A percentile compares a stretch with the other conserved stretches of the same genome.
phyloP scores from a whole-genome alignment of 169 alveolate species.

The Cryptosporidium meleagridis region DNA sequence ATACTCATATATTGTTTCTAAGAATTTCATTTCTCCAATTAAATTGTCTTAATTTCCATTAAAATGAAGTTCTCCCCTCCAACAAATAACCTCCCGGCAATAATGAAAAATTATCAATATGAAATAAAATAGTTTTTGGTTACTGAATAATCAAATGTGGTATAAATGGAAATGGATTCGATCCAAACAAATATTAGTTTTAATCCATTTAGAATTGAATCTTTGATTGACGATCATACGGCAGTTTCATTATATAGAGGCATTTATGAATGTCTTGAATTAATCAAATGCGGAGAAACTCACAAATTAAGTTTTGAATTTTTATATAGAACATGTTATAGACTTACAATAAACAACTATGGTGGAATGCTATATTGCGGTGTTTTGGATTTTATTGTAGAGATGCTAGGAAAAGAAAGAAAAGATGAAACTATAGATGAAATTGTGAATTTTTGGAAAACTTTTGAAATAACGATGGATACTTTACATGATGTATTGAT shows the following conservation, averaged over 20 bases:
- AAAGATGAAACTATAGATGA: not conserved
- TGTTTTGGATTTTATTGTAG: conserved; percentile 17
- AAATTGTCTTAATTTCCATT: not conserved
- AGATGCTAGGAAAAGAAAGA: not conserved
- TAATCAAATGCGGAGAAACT: conserved; percentile 30
- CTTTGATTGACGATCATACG: conserved; percentile 48
- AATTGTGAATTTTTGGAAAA: conserved; percentile 40
- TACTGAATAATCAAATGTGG: not conserved
- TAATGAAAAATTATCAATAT: not conserved
- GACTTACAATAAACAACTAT: conserved; percentile 58
- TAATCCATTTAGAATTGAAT: conserved; percentile 37
- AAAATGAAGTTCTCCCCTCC: conserved; percentile 25
- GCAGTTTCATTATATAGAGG: conserved; percentile 37
- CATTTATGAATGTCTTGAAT: conserved; percentile 24
- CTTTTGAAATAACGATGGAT: conserved; percentile 24
- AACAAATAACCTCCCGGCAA: not conserved
- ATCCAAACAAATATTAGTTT: not conserved
- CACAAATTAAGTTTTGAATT: conserved; percentile 68
- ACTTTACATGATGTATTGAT: conserved; percentile 43
- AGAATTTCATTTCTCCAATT: conserved; percentile 12
- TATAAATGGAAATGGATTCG: not conserved
- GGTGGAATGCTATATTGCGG: conserved; percentile 74
- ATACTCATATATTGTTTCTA: conserved; percentile 8
- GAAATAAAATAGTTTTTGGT: conserved; percentile 10
- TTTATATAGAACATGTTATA: conserved; percentile 70